These are phyloP conservation scores for Castanea sativa DNA, from an alignment of 306 rosid genomes.

Conservation along the genomic window DNA sequence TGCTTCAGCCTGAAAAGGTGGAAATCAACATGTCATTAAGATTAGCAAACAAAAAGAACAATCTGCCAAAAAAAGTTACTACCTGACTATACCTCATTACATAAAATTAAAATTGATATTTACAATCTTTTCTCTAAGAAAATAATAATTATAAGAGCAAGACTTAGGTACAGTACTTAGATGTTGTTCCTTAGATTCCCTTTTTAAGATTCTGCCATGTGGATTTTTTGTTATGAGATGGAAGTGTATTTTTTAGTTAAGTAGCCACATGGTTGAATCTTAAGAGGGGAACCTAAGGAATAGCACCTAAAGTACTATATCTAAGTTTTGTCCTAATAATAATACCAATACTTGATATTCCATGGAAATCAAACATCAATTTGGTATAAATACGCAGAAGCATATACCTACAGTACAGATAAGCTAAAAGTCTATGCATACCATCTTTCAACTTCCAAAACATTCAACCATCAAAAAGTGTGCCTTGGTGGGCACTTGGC, in stretches of 20 bases:
- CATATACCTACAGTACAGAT: neutral
- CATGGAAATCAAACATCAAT: too few relatives aligned
- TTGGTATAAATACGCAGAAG: neutral
- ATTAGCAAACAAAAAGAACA: neutral
- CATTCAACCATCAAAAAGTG: neutral
- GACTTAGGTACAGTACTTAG: too few relatives aligned
- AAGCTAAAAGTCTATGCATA: neutral
- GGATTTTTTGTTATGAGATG: too few relatives aligned
- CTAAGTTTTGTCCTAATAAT: too few relatives aligned
- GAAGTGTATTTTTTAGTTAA: too few relatives aligned
- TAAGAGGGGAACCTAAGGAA: fast-evolving
- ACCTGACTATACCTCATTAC: neutral
- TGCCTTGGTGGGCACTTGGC: neutral
- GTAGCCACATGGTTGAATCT: too few relatives aligned
- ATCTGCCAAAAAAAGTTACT: neutral
- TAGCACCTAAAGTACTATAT: too few relatives aligned
- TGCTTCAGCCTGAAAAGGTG: conserved; percentile 52
- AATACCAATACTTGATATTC: too few relatives aligned
- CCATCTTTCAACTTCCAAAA: neutral
- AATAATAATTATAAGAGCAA: too few relatives aligned
- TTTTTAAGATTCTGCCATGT: too few relatives aligned
- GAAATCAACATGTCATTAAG: neutral
- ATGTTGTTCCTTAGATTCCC: fast-evolving
- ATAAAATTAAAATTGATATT: neutral
- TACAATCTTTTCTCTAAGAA: too few relatives aligned